A percentile compares a stretch with the other conserved stretches of the same genome.
Evolutionary conservation across 768 basidiomycete genomes (phyloP).

Genomic region (Kwoniella sp.): DNA sequence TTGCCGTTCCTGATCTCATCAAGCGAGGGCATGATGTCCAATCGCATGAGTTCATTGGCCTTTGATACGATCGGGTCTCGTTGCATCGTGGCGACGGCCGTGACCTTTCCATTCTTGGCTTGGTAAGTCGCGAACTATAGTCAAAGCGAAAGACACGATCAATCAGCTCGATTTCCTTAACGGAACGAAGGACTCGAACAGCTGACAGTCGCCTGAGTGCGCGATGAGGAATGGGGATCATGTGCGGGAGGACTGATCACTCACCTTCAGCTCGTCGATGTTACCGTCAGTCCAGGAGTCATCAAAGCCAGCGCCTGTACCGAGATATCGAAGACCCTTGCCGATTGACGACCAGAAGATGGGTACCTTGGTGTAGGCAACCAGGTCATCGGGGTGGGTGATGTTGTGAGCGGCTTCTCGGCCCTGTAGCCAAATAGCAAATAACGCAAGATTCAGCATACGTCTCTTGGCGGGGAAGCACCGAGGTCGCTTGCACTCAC

Average conservation of each 20-base stretch:
- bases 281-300: conserved; percentile 77
- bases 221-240: conserved; percentile 3
- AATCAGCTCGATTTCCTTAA: too few species aligned
- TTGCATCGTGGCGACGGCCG: conserved; percentile 64
- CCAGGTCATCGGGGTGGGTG: conserved; percentile 58
- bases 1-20: conserved; percentile 74
- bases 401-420: conserved; percentile 80
- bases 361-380: conserved; percentile 70
- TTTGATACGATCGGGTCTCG: conserved; percentile 77
- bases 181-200: too few species aligned
- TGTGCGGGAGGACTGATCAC: conserved; percentile 8
- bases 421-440: conserved; percentile 56
- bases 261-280: conserved; percentile 72
- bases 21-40: conserved; percentile 77
- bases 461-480: too few species aligned
- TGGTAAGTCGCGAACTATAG: conserved; percentile 52
- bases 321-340: conserved; percentile 82
- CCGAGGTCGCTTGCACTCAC: conserved; percentile 20
- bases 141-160: conserved; percentile 8
- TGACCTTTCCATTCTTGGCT: conserved; percentile 53
- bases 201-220: too few species aligned
- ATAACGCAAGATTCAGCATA: too few species aligned
- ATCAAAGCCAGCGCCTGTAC: conserved; percentile 68
- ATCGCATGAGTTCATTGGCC: conserved; percentile 73
- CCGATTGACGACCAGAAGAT: conserved; percentile 86